Evolutionary conservation across 768 basidiomycete genomes (phyloP), one percentile per base, ranked within the genome.

Genomic region (Auricularia sp.): DNA sequence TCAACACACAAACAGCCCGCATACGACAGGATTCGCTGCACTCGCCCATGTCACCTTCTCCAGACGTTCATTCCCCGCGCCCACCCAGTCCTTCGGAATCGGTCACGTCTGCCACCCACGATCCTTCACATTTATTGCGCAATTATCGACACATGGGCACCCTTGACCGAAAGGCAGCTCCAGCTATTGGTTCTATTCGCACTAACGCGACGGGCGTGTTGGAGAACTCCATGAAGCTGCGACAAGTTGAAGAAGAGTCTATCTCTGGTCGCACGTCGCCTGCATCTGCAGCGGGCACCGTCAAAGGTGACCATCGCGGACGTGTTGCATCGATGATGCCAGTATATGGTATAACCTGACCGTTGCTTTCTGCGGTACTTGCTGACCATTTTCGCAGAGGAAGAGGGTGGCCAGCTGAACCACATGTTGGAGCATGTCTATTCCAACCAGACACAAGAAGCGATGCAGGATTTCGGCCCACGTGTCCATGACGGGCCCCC

Each of bases 391-490:
- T 45, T 29, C 34, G 14, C 16, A 29, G 16, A 65, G 45, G 56
- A 59, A 35, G 56, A 59, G 16, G 34, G 29, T 36, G 56, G 56
- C 8, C 56, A 59, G 29, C 56, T 59, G 7, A 24, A 24, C 71
- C 90, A 90, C 61, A 78, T 98, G 13, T 78, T 99, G 24, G 97
- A 98, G 72, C 89, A 91, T 65, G 79, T 95, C 24, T 98, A 94
- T 72, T 79, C 92, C 67, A 87, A 85, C 11, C 37, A 36, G 44
- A 77, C 77, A 70, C 86, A 87, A 33, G 93, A 97, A 65, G 80
- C 93, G 1, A 86, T 93, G 65, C 82, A 89, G 35, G 95, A 99
- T 70, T 96, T 99, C 71, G 96, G 96, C 5, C 94, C 95, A 3
- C 84, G 83, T 62, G 84, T 95, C 3, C 86, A 90, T 64, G 87